Evolutionary conservation across 2,329 filamentous ascomycete species (phyloP), one percentile per base, ranked within the genome.

Genomic region (Scedosporium dehoogii): DNA sequence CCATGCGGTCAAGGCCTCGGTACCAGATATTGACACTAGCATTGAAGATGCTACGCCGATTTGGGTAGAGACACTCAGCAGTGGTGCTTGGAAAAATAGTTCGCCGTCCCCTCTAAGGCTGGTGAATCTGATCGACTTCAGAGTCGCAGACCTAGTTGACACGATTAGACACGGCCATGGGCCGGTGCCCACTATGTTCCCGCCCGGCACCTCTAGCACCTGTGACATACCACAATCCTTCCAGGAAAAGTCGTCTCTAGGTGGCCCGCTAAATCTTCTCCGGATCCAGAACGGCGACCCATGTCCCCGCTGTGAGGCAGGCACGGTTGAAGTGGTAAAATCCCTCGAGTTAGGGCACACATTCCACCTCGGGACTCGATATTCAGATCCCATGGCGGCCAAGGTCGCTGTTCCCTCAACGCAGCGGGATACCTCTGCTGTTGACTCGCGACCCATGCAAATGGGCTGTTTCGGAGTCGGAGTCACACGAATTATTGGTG

Each of bases 391-490:
- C 0, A 79, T 99, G 0, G 77, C 81, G 6, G 89, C 90, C 1
- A 79, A 75, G 0, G 82, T 94, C 2, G 76, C 78, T 4, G 65
- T 74, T 2, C 70, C 74, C 12, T 64, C 62, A 27, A 59, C 56
- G 63, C 23, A 14, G 27, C 58, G n/a, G 3, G 46, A 16, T 16
- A 16, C n/a, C 5, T n/a, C 18, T 42, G 10, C 21, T 16, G 14
- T 12, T 51, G 23, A 33, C 46, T 42, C 65, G 3, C 79, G 85
- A 0, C 79, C 86, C 0, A 81, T 96, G 69, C 85, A 96, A 66
- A 99, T 99, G 94, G 94, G 94, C 62, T 99, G 94, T 72, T 91
- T 97, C 71, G 94, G 94, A 0, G 96, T 99, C 65, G 94, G 94
- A 1, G 85, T 99, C 18, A 96, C 92, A 4, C 88, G 94, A 55